Evolutionary conservation across 2,329 filamentous ascomycete species (phyloP), one percentile per base, ranked within the genome.

Genomic region (Dothideomycetes sp.): DNA sequence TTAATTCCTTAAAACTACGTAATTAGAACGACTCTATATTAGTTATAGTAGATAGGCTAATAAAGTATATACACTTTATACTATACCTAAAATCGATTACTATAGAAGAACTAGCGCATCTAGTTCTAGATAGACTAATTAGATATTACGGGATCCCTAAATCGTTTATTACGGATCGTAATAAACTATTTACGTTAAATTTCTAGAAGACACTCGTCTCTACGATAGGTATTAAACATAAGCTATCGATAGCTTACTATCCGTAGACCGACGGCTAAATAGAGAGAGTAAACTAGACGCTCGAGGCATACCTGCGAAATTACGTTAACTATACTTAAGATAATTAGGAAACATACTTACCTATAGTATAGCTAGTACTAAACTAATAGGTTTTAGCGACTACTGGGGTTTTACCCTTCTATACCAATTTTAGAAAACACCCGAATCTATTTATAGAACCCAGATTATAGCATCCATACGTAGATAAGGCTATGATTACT

Each of bases 251-350:
- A 13, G 47, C 48, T 9, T 55, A 50, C 36, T 47, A 59, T 38
- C 41, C 45, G 3, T 23, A 56, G 39, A 56, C 49, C 4, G 48
- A 59, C 41, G 44, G 52, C 10, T 39, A 53, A 43, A 58, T 45
- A 4, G 50, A 59, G 43, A 41, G 44, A 12, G 23, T 41, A 3
- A 58, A 59, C 39, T 27, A 51, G 31, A 44, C 43, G 1, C 39
- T 56, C 15, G 48, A 56, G 35, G 11, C 24, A 10, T 58, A 55
- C 38, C 45, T 59, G 15, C 33, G 42, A 23, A 24, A 36, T 17
- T 57, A 49, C 34, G 12, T 43, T 15, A 47, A 47, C 33, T 47
- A 53, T 13, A 10, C 40, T 6, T 45, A 56, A 33, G 34, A 47
- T 11, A 47, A 54, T 30, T 56, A 45, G 49, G 33, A 40, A 11